Base-by-base conservation (phyloP, 305 asterid species). In the Fraxinus dipetala region DNA sequence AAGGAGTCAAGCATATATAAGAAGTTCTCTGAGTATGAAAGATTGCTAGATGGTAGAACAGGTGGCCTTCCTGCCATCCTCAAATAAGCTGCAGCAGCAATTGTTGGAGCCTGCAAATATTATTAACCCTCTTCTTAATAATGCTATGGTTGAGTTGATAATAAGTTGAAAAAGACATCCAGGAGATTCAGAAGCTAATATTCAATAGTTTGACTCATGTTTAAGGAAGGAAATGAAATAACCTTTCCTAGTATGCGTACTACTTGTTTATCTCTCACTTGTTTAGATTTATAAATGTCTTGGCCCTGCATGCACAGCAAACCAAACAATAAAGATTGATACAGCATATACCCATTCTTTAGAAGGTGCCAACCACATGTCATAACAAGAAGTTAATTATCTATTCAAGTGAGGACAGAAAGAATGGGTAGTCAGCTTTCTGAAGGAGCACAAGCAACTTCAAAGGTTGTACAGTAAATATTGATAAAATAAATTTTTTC, bases 221-320 rank as follows among this genome's bases (percentile, higher is more conserved):
- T 56, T 56, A 6, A 18, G 2, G 67, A 43, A 65, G 14, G 72
- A 74, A 45, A 76, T 36, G 32, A 76, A 28, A 77, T 78, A 80
- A 90, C 98, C 97, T 95, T 95, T 81, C 98, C 98, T 78, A 95
- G 98, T 81, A 95, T 93, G 91, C 98, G 98, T 31, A 95, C 95
- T 40, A 95, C 90, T 87, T 95, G 98, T 85, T 95, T 95, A 90
- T 95, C 98, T 86, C 98, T 92, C 86, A 92, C 92, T 92, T 91
- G 96, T 90, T 95, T 95, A 83, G 98, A 92, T 26, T 90, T 89
- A 89, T 95, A 95, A 32, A 95, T 83, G 80, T 95, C 98, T 85
- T 93, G 98, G n/a, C 98, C 98, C 98, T 95, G 84, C 30, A 82
- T 24, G 59, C 45, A 56, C 81, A 83, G 79, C 24, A 5, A 45